Evolutionary conservation across 2,329 filamentous ascomycete genomes (phyloP), one percentile per base, ranked within the genome.

Genomic region (Akanthomyces lecanii): DNA sequence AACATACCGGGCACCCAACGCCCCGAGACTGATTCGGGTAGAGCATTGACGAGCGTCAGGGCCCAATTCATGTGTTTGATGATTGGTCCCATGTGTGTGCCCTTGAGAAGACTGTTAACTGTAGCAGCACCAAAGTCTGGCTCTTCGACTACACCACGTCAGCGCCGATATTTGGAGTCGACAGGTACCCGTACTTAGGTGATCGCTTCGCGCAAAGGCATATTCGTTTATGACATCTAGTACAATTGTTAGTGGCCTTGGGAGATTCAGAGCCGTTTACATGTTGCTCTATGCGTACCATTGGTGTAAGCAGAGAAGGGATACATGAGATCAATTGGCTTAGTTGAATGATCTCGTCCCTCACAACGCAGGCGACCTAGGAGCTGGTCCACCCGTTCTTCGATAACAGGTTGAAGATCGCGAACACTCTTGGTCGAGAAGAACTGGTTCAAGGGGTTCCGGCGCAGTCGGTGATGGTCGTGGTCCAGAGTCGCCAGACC

Each of bases 191-290:
- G 16, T 68, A 71, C 71, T 67, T 14, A 76, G 65, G 40, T 73
- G 73, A 28, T 74, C 71, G 61, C 69, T 73, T 58, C 72, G 68
- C 62, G 74, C 72, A 69, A 77, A 77, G 23, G 73, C 71, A 64
- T 77, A 77, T 67, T 77, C 75, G 63, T 76, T 76, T 48, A 77
- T 76, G 40, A 76, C 72, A 60, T 77, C 74, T 75, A 6, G 36
- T 18, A 12, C 12, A 11, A n/a, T 50, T 38, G 44, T 58, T 12
- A 58, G n/a, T 7, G 11, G 6, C 2, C 30, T 52, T 12, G n/a
- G 18, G 23, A 52, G 11, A 45, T 8, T 21, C n/a, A n/a, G n/a
- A n/a, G 6, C 14, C 8, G 12, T 4, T n/a, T 30, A 36, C 18
- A 12, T 48, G 7, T 12, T n/a, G n/a, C 6, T n/a, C n/a, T 21